Percentiles rank a stretch among this genome's conserved stretches.
Evolutionary conservation across 2,329 filamentous ascomycete genomes (phyloP).

Genomic region (Colletotrichum abscissum): DNA sequence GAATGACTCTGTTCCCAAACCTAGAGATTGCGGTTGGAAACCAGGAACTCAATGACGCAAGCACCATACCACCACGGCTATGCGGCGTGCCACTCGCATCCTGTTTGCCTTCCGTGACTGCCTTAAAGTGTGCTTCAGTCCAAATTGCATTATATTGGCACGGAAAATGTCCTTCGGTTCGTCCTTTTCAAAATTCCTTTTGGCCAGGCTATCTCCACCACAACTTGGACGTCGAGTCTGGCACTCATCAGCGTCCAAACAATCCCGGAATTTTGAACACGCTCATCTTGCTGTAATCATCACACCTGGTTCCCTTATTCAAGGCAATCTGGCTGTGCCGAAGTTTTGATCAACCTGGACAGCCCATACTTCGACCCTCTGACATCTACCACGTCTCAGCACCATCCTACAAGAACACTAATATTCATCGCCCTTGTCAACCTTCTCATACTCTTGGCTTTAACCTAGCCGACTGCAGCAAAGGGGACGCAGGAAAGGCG

Average conservation of each 20-base stretch:
- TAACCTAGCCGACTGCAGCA: background rate
- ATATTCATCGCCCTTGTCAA: background rate
- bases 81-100: background rate
- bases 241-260: background rate
- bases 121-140: too few relatives aligned
- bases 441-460: background rate
- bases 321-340: background rate
- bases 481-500: conserved; percentile 5
- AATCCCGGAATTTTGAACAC: background rate
- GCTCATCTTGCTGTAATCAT: background rate
- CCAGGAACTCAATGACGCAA: background rate
- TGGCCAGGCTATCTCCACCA: too few relatives aligned
- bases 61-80: background rate
- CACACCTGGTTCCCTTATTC: background rate
- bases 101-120: background rate
- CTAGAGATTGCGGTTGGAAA: background rate
- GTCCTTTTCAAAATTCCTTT: background rate
- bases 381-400: background rate
- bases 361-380: background rate
- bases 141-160: background rate
- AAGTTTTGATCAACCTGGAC: background rate
- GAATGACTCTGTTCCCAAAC: background rate
- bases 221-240: background rate
- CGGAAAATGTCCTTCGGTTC: background rate
- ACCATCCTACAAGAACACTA: background rate